Conservation (phyloP, 768 basidiomycete species). For the Cystofilobasidium ferigula region DNA sequence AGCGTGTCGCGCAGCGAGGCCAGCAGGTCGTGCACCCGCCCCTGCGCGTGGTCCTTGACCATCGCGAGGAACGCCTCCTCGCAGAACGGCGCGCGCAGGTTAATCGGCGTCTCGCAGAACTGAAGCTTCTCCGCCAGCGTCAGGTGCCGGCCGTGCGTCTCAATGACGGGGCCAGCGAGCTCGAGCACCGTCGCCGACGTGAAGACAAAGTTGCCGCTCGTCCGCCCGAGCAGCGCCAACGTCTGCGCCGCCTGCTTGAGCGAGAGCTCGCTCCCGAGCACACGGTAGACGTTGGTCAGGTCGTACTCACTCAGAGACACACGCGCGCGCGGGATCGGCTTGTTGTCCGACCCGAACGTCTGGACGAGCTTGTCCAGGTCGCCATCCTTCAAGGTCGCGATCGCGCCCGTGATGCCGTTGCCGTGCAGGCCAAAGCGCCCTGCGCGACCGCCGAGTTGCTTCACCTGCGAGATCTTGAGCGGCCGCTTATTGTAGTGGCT, state of each 20-base stretch:
- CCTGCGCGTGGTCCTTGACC: slow-evolving; percentile 42
- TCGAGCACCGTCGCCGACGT: slow-evolving; percentile 25
- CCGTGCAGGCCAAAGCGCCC: slow-evolving; percentile 70
- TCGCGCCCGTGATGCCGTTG: slow-evolving; percentile 47
- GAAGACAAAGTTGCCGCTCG: slow-evolving; percentile 33
- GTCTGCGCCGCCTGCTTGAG: slow-evolving; percentile 38
- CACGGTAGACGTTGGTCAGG: slow-evolving; percentile 31
- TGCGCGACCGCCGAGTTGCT: slow-evolving; percentile 89
- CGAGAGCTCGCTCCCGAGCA: slow-evolving; percentile 37
- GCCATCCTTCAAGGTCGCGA: slow-evolving; percentile 55
- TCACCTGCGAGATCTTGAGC: slow-evolving; percentile 65
- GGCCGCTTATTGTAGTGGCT: slow-evolving; percentile 53
- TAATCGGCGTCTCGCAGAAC: slow-evolving; percentile 38
- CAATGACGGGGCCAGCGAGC: slow-evolving; percentile 34
- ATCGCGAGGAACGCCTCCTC: slow-evolving; percentile 36
- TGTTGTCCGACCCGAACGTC: slow-evolving; percentile 48
- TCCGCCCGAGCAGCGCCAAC: slow-evolving; percentile 32
- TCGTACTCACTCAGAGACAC: slow-evolving; percentile 38
- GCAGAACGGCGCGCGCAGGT: slow-evolving; percentile 34
- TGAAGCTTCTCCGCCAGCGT: slow-evolving; percentile 36
- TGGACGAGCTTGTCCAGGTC: slow-evolving; percentile 54
- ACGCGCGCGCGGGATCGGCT: slow-evolving; percentile 48
- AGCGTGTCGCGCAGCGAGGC: not conserved
- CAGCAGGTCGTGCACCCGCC: slow-evolving; percentile 41
- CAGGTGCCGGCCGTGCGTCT: slow-evolving; percentile 32